Evolutionary conservation across 768 basidiomycete genomes (phyloP), one percentile per base, ranked within the genome.

Genomic region (Kwoniella bestiolae): DNA sequence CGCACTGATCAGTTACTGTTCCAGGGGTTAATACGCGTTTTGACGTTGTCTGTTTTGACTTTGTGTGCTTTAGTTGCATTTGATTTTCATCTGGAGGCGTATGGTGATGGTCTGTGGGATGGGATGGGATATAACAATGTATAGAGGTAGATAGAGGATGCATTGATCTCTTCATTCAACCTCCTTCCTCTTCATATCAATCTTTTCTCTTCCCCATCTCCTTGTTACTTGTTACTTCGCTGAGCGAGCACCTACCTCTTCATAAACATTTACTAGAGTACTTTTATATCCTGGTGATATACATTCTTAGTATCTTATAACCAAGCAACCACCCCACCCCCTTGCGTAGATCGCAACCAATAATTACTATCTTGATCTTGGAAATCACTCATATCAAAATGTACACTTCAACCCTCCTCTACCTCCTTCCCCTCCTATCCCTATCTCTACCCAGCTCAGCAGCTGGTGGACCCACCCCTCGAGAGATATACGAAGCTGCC

Each of bases 201-300:
- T 49, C n/a, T 41, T 7, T 26, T 29, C 23, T 29, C 47, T 51
- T 25, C 31, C 9, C 35, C 16, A 14, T n/a, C 34, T 55, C 32
- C 53, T 34, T 34, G 11, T 34, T 34, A 8, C n/a, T 34, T 23
- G n/a, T n/a, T n/a, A n/a, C n/a, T 35, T 56, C 29, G 60, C 60
- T 61, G 46, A 50, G 60, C 49, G 60, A 61, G 58, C 58, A 52
- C 29, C 7, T 51, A 29, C 49, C 31, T 60, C 59, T 34, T 34
- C 49, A 60, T 41, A 8, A 56, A 41, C 25, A 41, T 49, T 3
- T n/a, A 34, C 28, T 11, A 16, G 4, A 16, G 14, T 28, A 28
- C 9, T 25, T 21, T 31, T 53, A 53, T 63, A 63, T 63, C 61
- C 61, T 53, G 61, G 61, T 31, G 61, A 63, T 63, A 63, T 45